phyloP scores from a whole-genome alignment of 352 stramenopile genomes.

The Phytopythium ostracodes region DNA sequence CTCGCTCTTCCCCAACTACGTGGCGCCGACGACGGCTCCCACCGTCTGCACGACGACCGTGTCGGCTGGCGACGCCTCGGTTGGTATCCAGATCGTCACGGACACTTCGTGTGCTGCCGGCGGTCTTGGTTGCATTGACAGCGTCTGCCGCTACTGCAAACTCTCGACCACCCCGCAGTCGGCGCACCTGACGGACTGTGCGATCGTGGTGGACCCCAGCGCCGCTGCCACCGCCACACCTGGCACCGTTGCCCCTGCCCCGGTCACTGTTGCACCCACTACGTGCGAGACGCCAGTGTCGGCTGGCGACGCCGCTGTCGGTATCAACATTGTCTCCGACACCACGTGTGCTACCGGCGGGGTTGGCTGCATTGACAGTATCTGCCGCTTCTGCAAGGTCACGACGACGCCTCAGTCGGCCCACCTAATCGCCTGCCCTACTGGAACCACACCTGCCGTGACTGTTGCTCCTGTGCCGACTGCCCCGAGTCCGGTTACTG shows the following conservation, averaged over 20 bases:
- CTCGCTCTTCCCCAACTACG: constrained; percentile 8
- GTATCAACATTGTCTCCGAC: constrained; percentile 12
- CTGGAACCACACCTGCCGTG: no score
- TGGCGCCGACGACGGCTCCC: constrained; percentile 15
- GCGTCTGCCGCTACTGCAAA: constrained; percentile 21
- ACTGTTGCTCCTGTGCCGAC: neutral
- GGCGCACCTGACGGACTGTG: constrained; percentile 5
- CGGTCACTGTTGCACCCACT: constrained; percentile 2
- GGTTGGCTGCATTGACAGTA: constrained; percentile 10
- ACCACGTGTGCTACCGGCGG: constrained; percentile 9
- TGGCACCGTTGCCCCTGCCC: neutral
- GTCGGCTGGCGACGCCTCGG: constrained; percentile 5
- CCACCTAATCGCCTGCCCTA: constrained; percentile 3
- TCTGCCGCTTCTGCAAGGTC: constrained; percentile 15
- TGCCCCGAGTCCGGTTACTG: no score
- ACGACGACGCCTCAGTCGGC: constrained; percentile 7
- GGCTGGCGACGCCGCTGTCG: constrained; percentile 20
- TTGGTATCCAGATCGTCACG: constrained; percentile 16
- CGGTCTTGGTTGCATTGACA: constrained; percentile 13
- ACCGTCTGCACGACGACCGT: constrained; percentile 13
- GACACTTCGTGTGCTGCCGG: constrained; percentile 6
- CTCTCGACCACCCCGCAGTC: constrained; percentile 6
- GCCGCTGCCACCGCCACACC: neutral
- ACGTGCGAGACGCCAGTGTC: constrained; percentile 5
- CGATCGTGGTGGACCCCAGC: neutral